Evolutionary conservation across 305 asterid genomes (phyloP).

Genomic region (Fraxinus greggii): DNA sequence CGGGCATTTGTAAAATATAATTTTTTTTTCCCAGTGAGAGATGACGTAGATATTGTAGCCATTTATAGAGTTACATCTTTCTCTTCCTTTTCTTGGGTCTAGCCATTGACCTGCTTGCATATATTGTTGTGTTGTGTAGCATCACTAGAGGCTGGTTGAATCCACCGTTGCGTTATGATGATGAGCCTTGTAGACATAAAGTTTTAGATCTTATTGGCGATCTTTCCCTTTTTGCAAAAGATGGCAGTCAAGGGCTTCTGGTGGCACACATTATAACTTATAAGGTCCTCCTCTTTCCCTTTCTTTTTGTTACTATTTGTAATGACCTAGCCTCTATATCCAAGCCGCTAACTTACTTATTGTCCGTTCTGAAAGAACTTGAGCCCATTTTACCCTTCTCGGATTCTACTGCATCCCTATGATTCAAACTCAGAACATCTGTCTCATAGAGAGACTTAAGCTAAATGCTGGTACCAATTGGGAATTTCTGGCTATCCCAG

Average conservation of each 20-base stretch:
- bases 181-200: constrained; percentile 97
- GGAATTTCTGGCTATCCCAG: not conserved
- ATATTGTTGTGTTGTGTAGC: constrained; percentile 36
- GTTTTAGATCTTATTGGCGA: constrained; percentile 94
- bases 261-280: constrained; percentile 78
- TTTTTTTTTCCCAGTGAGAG: not conserved
- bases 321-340: not conserved
- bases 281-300: constrained; percentile 53
- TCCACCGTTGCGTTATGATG: constrained; percentile 69
- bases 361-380: not conserved
- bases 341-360: not conserved
- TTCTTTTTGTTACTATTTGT: not conserved
- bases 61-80: constrained; percentile 6
- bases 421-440: not conserved
- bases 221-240: constrained; percentile 77
- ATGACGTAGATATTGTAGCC: not conserved
- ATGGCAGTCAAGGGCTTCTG: constrained; percentile 85
- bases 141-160: constrained; percentile 76
- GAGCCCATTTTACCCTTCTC: not conserved
- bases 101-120: not conserved
- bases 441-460: not conserved
- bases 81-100: not conserved
- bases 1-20: not conserved
- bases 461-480: not conserved
- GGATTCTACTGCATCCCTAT: not conserved